Conservation (phyloP, 2,329 filamentous ascomycete species). For the Fusarium newnesense region DNA sequence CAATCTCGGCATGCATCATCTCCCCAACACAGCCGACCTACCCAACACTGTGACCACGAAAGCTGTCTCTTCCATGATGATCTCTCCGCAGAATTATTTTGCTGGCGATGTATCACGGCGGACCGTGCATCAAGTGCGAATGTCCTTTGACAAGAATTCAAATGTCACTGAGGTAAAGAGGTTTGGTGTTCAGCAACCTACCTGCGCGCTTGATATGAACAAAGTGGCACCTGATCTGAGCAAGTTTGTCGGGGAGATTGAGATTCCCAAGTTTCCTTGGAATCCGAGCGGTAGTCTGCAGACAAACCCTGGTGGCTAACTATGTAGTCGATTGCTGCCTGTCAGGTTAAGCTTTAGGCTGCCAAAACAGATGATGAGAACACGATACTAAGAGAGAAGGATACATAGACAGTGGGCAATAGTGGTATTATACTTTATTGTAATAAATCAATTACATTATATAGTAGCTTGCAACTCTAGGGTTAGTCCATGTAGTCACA, state of each 20-base stretch:
- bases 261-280: conserved; percentile 29
- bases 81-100: conserved; percentile 31
- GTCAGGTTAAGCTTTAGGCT: no score
- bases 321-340: no score
- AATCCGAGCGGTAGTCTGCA: conserved; percentile 33
- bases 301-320: conserved; percentile 33
- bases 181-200: conserved; percentile 27
- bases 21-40: conserved; percentile 28
- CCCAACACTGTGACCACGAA: conserved; percentile 26
- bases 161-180: conserved; percentile 14
- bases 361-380: no score
- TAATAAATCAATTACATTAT: no score
- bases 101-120: conserved; percentile 14
- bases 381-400: no score
- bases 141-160: conserved; percentile 15
- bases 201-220: conserved; percentile 19
- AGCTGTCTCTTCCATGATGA: conserved; percentile 24
- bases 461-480: no score
- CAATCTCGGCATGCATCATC: conserved; percentile 32
- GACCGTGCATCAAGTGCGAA: conserved; percentile 18
- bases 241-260: conserved; percentile 26
- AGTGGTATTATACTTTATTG: no score
- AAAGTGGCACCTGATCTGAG: conserved; percentile 3
- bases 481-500: no score
- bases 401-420: no score